Evolutionary conservation across 768 basidiomycete genomes (phyloP), one percentile per base, ranked within the genome.

Genomic region (Amanita pseudoporphyria): DNA sequence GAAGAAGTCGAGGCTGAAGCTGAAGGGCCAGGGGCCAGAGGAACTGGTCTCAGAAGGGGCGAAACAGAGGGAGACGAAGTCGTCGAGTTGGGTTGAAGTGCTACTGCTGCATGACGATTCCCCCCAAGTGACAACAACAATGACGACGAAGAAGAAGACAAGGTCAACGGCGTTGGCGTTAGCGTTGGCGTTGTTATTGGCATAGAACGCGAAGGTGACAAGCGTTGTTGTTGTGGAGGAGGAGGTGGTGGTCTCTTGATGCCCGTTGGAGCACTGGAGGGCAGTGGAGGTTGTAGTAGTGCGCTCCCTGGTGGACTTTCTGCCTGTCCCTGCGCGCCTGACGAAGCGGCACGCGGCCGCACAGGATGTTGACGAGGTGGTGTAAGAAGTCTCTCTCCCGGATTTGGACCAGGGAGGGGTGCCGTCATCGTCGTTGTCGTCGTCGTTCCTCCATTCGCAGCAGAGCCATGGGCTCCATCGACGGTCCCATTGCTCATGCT

Each of bases 31-130:
- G 58, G 56, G 6, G 76, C 72, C 13, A 65, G 56, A 12, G 73
- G 71, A 5, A 75, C 71, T 0, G 81, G 78, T 13, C 76, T 71
- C 47, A 78, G 58, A n/a, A 76, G 64, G 16, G 79, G 78, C 1
- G 79, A 74, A 21, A 64, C 64, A 14, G 71, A 71, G 2, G 69
- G 68, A n/a, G 65, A 63, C 5, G 70, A 63, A 3, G 18, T 24
- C n/a, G 37, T 9, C 4, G 36, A 39, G 24, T 10, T 45, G 43
- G n/a, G 1, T 16, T 26, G 28, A 14, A n/a, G 18, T 19, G n/a
- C 43, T 32, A 4, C 45, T 3, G 19, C n/a, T 19, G 4, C 38
- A 6, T 36, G 16, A 13, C 12, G 38, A 6, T 9, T 2, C 30
- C n/a, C 44, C n/a, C 44, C 18, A 16, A 26, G 28, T 21, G 42